phyloP scores from a whole-genome alignment of 2,329 filamentous ascomycete species.

The Amesomyces nigricolor region DNA sequence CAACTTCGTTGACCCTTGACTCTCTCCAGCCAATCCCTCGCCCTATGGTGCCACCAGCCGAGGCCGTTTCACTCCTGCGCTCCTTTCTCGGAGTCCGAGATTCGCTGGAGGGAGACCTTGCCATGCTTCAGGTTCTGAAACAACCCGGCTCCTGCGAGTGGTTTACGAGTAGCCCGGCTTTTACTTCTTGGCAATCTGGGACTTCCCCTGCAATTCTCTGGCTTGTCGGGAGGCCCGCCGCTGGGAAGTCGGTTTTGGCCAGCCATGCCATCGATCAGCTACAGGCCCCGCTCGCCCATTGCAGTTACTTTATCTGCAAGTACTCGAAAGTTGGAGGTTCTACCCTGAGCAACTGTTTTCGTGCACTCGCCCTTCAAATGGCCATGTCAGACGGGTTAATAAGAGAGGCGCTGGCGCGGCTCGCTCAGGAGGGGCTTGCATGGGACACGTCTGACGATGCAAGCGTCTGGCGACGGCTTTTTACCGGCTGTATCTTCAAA shows the following conservation, averaged over 20 bases:
- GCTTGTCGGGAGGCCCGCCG: conserved; percentile 31
- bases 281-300: conserved; percentile 12
- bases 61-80: conserved; percentile 17
- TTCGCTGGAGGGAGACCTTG: conserved; percentile 26
- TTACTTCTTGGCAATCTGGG: conserved; percentile 24
- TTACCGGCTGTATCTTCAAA: conserved; percentile 26
- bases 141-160: conserved; percentile 31
- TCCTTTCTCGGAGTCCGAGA: conserved; percentile 24
- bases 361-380: conserved; percentile 30
- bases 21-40: background rate
- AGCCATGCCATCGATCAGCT: conserved; percentile 31
- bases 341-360: conserved; percentile 26
- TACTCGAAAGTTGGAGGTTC: conserved; percentile 24
- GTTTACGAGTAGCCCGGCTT: conserved; percentile 26
- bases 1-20: background rate
- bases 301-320: conserved; percentile 31
- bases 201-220: conserved; percentile 25
- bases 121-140: conserved; percentile 24
- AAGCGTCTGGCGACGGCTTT: conserved; percentile 27
- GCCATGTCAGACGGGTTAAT: conserved; percentile 24
- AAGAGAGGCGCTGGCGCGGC: conserved; percentile 20
- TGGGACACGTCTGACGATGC: conserved; percentile 26
- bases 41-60: background rate
- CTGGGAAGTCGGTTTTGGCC: conserved; percentile 34
- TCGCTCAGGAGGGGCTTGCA: conserved; percentile 16